phyloP scores from a whole-genome alignment of 345 rosid genomes.

The Orychophragmus violaceus region DNA sequence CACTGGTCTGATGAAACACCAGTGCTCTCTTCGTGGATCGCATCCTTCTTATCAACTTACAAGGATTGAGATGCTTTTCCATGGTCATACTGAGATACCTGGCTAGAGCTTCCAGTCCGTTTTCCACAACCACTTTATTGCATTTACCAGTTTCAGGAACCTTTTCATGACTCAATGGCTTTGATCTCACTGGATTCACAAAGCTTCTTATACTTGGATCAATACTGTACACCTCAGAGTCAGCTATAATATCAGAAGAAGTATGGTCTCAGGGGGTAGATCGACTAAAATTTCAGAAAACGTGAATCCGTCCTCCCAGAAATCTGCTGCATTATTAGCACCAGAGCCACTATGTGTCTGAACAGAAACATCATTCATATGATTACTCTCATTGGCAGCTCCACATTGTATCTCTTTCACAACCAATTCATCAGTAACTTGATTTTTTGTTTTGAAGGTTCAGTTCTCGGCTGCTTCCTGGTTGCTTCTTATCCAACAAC shows the following conservation, averaged over 20 bases:
- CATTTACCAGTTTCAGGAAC: neutral
- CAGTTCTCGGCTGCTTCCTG: neutral
- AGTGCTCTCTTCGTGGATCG: conserved; percentile 35
- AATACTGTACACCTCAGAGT: conserved; percentile 6
- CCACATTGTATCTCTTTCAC: conserved; percentile 86
- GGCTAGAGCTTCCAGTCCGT: conserved; percentile 11
- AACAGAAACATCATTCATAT: conserved; percentile 40
- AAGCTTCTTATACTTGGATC: conserved; percentile 7
- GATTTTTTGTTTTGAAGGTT: neutral
- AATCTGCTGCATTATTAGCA: neutral
- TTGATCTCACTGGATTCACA: neutral
- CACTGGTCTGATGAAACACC: conserved; percentile 48
- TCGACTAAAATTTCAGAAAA: conserved; percentile 7
- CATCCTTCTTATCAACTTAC: conserved; percentile 5
- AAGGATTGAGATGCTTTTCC: conserved; percentile 14
- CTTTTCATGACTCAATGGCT: neutral
- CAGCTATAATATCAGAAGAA: neutral
- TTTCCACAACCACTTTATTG: conserved; percentile 3
- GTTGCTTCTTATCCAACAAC: conserved; percentile 33
- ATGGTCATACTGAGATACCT: conserved; percentile 4
- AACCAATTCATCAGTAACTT: conserved; percentile 60
- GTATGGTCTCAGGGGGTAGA: conserved; percentile 25
- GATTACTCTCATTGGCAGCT: conserved; percentile 44
- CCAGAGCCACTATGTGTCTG: conserved; percentile 33
- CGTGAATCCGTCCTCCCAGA: conserved; percentile 21